These are phyloP conservation scores for Omphalea diandra DNA, from an alignment of 441 rosid species.

Conservation along the genomic window DNA sequence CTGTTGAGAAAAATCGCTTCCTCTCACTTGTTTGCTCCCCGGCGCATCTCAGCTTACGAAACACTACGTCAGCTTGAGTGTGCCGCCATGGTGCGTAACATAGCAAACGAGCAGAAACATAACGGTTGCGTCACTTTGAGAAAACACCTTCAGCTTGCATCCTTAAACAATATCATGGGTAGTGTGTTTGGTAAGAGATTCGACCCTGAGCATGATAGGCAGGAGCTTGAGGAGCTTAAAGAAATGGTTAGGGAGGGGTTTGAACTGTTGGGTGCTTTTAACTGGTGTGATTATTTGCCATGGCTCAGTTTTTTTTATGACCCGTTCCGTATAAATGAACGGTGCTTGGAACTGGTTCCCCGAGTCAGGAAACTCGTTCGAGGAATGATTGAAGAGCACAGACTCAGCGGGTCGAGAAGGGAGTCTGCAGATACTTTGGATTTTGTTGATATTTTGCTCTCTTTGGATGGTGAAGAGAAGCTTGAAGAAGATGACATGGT, in stretches of 20 bases:
- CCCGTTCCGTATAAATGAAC: constrained; percentile 45
- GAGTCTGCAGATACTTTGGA: constrained; percentile 39
- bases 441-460: constrained; percentile 73
- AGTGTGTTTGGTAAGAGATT: constrained; percentile 72
- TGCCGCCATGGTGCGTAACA: constrained; percentile 38
- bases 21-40: constrained; percentile 43
- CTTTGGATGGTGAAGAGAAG: constrained; percentile 69
- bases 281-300: constrained; percentile 68
- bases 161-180: constrained; percentile 79
- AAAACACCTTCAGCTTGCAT: constrained; percentile 60
- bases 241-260: constrained; percentile 76
- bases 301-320: constrained; percentile 58
- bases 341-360: constrained; percentile 66
- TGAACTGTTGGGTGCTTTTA: constrained; percentile 72
- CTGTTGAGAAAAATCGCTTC: constrained; percentile 49
- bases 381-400: constrained; percentile 54
- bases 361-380: constrained; percentile 52
- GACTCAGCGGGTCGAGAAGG: constrained; percentile 16
- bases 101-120: constrained; percentile 37
- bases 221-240: constrained; percentile 47
- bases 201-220: constrained; percentile 27
- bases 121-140: constrained; percentile 45
- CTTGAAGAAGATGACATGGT: constrained; percentile 71
- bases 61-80: constrained; percentile 45
- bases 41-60: constrained; percentile 46